Conservation (phyloP, 805 yeast genomes). For the Candida chauliodis region DNA sequence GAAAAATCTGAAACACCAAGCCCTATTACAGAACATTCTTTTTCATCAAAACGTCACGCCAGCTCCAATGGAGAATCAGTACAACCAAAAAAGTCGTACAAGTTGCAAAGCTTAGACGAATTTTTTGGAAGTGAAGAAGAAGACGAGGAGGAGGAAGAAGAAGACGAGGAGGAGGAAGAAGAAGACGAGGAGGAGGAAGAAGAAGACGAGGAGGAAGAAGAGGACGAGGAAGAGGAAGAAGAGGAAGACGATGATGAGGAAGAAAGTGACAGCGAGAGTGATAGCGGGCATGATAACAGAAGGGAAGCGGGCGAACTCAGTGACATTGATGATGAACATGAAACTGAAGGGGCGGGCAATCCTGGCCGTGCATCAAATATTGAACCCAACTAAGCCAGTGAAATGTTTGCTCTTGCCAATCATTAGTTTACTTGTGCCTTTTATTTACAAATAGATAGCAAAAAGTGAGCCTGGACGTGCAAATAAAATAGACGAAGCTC, state of each 20-base stretch:
- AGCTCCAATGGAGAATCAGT: constrained; percentile 6
- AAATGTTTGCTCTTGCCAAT: no score
- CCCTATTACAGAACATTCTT: constrained; percentile 18
- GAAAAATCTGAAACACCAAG: constrained; percentile 19
- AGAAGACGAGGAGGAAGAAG: constrained; percentile 11
- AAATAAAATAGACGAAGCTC: no score
- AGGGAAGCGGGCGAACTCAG: background rate
- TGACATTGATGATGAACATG: no score
- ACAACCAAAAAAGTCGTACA: constrained; percentile 36
- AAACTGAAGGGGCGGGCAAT: no score
- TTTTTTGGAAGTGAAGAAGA: constrained; percentile 51
- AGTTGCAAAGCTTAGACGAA: constrained; percentile 80
- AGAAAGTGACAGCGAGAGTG: background rate
- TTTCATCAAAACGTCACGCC: constrained; percentile 20
- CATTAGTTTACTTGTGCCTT: no score
- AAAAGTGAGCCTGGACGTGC: no score
- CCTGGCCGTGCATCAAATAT: no score
- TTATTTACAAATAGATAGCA: no score
- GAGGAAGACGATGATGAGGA: background rate
- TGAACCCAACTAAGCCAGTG: no score
- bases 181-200: constrained; percentile 10
- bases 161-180: constrained; percentile 12
- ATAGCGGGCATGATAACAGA: background rate
- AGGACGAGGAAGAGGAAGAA: constrained; percentile 4
- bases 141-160: constrained; percentile 13